Conservation (phyloP, 495 filamentous ascomycete genomes). For the Talaromyces trachyspermus region DNA sequence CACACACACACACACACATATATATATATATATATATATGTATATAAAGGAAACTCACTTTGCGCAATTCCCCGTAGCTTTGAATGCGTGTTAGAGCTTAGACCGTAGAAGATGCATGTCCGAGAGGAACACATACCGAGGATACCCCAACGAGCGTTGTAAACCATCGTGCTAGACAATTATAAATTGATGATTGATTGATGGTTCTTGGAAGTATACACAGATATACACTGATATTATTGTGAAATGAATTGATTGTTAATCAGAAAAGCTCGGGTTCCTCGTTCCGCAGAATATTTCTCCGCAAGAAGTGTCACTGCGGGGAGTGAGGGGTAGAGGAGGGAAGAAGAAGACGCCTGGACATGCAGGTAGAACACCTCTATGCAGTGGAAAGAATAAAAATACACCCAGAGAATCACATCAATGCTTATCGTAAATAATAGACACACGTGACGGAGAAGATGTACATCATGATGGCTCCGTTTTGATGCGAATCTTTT, state of each 20-base stretch:
- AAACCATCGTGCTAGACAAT: slow-evolving; percentile 30
- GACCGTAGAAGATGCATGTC: background rate
- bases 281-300: too few species aligned
- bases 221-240: too few species aligned
- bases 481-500: slow-evolving; percentile 34
- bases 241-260: too few species aligned
- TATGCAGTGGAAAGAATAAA: background rate
- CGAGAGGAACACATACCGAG: slow-evolving; percentile 39
- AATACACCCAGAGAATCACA: background rate
- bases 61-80: slow-evolving; percentile 75
- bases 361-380: too few species aligned
- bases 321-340: too few species aligned
- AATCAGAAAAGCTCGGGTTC: too few species aligned
- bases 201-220: too few species aligned
- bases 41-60: slow-evolving; percentile 36
- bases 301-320: too few species aligned
- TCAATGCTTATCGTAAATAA: background rate
- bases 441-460: background rate
- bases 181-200: too few species aligned
- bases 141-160: slow-evolving; percentile 71
- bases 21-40: background rate
- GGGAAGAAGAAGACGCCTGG: too few species aligned
- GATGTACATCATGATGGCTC: slow-evolving; percentile 23
- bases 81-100: slow-evolving; percentile 8
- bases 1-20: too few species aligned